Evolutionary conservation across 768 basidiomycete genomes (phyloP), one percentile per base, ranked within the genome.

Genomic region (Aureoboletus auriporus): DNA sequence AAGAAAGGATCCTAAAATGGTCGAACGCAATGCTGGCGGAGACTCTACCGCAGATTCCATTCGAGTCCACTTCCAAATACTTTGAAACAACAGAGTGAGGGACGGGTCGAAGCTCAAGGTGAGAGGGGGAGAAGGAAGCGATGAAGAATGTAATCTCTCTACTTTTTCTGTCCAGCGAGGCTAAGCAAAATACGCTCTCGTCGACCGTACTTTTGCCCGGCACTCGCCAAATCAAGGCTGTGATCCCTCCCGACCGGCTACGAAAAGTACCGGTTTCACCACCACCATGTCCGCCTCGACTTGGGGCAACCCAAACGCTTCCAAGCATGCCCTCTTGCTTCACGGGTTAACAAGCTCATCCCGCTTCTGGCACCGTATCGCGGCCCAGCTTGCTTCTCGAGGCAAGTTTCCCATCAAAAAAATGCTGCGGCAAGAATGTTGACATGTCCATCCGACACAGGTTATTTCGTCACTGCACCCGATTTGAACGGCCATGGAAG

Each of bases 1-100:
- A 51, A 89, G 74, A 65, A 88, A 81, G 44, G 82, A 82, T 50
- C 84, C 81, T 40, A 89, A 75, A 64, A 89, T 86, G 51, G 82
- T 82, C 53, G 64, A 57, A 48, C 85, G 74, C 30, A 75, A 63
- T 6, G 65, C 65, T 34, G 68, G 62, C 34, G 67, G 62, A 34
- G 70, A 47, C 46, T 64, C 67, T 47, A 52, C 45, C n/a, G 38
- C 30, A 26, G 45, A 46, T 39, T 46, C 45, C 45, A 46, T 46
- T 26, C 44, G 35, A 36, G 44, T 28, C 44, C 35, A 8, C 14
- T 16, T 26, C 43, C 36, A 35, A 34, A 34, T 2, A 44, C 20
- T 23, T 23, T 23, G 20, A 23, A 34, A 36, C 42, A 36, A 28
- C 34, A 28, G 28, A 16, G 17, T 9, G 36, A 37, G 36, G 36